Conservation (phyloP, 2,329 filamentous ascomycete species). For the Blumeria hordei region DNA sequence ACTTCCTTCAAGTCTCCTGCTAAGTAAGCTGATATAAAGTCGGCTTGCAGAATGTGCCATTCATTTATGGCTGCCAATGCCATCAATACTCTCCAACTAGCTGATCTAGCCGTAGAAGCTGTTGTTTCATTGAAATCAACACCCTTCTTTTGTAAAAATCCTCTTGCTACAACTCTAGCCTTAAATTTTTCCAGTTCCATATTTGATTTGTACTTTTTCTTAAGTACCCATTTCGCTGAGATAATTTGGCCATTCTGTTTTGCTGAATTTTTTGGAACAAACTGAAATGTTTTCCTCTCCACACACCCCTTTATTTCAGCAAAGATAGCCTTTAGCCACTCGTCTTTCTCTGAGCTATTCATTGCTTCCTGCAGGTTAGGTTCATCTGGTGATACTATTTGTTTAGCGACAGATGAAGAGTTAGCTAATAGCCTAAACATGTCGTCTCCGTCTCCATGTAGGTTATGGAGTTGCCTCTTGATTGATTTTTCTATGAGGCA, state of each 20-base stretch:
- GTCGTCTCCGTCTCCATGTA: slow-evolving; percentile 1
- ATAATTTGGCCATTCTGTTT: background rate
- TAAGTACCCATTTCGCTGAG: background rate
- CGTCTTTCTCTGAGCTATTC: background rate
- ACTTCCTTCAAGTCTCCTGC: no score
- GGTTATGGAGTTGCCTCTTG: no score
- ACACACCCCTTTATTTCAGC: background rate
- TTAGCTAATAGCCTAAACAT: background rate
- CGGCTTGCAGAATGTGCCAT: no score
- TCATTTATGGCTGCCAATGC: no score
- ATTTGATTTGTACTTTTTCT: background rate
- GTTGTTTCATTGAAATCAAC: slow-evolving; percentile 1
- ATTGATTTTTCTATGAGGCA: no score
- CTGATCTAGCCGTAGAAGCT: background rate
- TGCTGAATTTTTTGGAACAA: background rate
- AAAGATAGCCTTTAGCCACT: background rate
- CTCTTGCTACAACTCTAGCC: background rate
- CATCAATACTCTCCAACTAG: no score
- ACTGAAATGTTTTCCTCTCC: no score
- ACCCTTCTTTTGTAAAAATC: background rate
- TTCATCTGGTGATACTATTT: background rate
- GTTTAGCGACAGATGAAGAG: background rate
- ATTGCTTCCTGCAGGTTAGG: background rate
- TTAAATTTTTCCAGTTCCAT: background rate
- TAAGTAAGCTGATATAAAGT: no score